These are phyloP conservation scores for Amanita inopinata DNA, from an alignment of 768 basidiomycete genomes.

Conservation along the genomic window DNA sequence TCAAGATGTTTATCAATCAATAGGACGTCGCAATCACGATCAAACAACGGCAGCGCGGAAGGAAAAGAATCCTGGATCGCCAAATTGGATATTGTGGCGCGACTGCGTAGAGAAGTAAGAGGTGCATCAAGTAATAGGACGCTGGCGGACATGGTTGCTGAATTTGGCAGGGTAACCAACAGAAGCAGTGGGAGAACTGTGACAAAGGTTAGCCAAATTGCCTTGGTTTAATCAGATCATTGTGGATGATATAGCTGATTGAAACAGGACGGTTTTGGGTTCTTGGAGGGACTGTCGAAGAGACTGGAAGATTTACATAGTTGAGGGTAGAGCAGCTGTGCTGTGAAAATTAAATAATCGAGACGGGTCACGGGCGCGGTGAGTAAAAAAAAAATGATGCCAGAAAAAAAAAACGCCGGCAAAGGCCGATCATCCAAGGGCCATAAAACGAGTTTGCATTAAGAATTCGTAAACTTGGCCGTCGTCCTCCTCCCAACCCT, in stretches of 20 bases:
- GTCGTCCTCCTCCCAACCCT: not conserved
- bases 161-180: slow-evolving; percentile 64
- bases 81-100: slow-evolving; percentile 51
- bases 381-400: slow-evolving; percentile 12
- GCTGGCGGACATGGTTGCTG: slow-evolving; percentile 56
- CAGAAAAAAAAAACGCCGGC: slow-evolving; percentile 17
- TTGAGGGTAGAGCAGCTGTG: not conserved
- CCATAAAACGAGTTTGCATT: slow-evolving; percentile 5
- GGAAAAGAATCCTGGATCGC: slow-evolving; percentile 38
- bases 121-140: slow-evolving; percentile 41
- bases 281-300: slow-evolving; percentile 51
- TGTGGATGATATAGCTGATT: slow-evolving; percentile 6
- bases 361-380: not conserved
- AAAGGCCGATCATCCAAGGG: slow-evolving; percentile 14
- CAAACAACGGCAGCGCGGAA: slow-evolving; percentile 28
- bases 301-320: slow-evolving; percentile 37
- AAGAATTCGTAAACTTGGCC: not conserved
- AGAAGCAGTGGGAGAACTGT: slow-evolving; percentile 59
- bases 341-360: not conserved
- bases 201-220: slow-evolving; percentile 42
- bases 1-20: slow-evolving; percentile 9
- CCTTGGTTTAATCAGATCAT: not conserved
- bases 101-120: slow-evolving; percentile 45
- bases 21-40: slow-evolving; percentile 28
- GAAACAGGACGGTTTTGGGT: slow-evolving; percentile 52